A percentile compares a stretch with the other conserved stretches of the same genome.
Conservation (phyloP, 352 stramenopile species). For the Halophytophthora polymorphica region DNA sequence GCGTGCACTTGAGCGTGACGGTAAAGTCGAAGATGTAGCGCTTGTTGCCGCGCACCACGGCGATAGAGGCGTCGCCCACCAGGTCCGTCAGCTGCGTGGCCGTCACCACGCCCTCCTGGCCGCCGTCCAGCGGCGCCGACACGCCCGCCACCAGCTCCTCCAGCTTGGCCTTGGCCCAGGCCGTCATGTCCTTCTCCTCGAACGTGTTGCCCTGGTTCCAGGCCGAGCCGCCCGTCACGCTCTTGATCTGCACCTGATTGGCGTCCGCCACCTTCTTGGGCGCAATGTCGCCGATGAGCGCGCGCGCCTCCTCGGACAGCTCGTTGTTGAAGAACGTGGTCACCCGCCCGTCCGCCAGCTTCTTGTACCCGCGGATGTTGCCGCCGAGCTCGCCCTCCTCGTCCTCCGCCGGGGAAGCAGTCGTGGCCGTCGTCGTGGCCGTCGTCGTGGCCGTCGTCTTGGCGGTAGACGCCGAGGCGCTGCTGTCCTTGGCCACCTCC, state of each 20-base stretch:
- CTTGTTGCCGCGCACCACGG: conserved; percentile 91
- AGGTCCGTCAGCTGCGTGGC: conserved; percentile 78
- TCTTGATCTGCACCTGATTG: conserved; percentile 81
- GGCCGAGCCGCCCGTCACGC: conserved; percentile 78
- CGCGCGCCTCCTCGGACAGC: conserved; percentile 95
- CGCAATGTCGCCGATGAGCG: conserved; percentile 96
- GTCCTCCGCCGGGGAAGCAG: conserved; percentile 30
- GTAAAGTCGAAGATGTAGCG: conserved; percentile 89
- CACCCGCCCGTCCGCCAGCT: conserved; percentile 94
- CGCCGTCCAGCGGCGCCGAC: conserved; percentile 28
- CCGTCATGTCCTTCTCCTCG: conserved; percentile 90
- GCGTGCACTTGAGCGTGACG: conserved; percentile 51
- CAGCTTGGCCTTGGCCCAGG: conserved; percentile 80
- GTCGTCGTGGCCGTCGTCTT: conserved; percentile 8
- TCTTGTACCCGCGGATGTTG: conserved; percentile 94
- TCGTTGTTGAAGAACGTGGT: conserved; percentile 99
- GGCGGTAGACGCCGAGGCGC: conserved; percentile 5
- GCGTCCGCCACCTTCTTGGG: conserved; percentile 79
- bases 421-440: conserved; percentile 5
- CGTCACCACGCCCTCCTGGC: conserved; percentile 41
- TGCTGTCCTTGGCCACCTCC: conserved; percentile 34
- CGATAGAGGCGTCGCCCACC: conserved; percentile 92
- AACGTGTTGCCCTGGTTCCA: conserved; percentile 95
- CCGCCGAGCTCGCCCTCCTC: conserved; percentile 63
- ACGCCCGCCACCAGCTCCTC: conserved; percentile 52